Conservation (phyloP, 2,329 filamentous ascomycete genomes). For the Sporothrix sp. region DNA sequence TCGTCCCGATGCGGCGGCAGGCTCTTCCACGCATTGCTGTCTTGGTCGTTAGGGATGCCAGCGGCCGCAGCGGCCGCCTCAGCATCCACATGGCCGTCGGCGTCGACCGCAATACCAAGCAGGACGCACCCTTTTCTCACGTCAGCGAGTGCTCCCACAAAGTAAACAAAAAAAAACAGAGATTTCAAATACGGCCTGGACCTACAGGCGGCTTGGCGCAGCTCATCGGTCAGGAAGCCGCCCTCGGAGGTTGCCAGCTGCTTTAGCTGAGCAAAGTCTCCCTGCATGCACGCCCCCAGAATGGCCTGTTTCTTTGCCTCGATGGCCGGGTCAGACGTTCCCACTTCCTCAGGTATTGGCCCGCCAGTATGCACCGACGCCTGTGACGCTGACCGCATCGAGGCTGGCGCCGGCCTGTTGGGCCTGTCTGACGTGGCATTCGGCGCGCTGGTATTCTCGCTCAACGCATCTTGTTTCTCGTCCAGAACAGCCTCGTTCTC, state of each 20-base stretch:
- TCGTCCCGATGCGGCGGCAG: constrained; percentile 76
- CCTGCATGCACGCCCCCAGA: constrained; percentile 48
- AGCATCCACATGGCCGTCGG: constrained; percentile 3
- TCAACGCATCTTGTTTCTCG: neutral
- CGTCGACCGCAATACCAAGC: constrained; percentile 31
- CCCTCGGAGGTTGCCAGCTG: constrained; percentile 51
- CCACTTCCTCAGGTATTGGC: constrained; percentile 4
- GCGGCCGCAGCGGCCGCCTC: constrained; percentile 15
- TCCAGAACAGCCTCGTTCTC: neutral
- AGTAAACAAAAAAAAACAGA: constrained; percentile 7
- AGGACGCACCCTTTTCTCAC: constrained; percentile 56
- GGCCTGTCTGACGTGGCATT: neutral
- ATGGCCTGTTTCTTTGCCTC: constrained; percentile 37
- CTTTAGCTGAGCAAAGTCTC: constrained; percentile 47
- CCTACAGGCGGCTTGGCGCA: constrained; percentile 72
- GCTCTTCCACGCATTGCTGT: constrained; percentile 40
- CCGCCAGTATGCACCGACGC: too few species aligned
- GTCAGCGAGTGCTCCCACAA: too few species aligned
- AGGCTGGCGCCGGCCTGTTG: neutral
- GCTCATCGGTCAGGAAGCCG: constrained; percentile 56
- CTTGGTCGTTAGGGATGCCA: constrained; percentile 14
- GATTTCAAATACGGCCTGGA: constrained; percentile 18
- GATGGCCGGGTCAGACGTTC: neutral
- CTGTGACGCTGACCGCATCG: neutral
- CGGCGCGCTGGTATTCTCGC: neutral